Percentiles rank a stretch among this genome's conserved stretches.
phyloP scores from a whole-genome alignment of 495 filamentous ascomycete genomes.

The Trichoderma gamsii region DNA sequence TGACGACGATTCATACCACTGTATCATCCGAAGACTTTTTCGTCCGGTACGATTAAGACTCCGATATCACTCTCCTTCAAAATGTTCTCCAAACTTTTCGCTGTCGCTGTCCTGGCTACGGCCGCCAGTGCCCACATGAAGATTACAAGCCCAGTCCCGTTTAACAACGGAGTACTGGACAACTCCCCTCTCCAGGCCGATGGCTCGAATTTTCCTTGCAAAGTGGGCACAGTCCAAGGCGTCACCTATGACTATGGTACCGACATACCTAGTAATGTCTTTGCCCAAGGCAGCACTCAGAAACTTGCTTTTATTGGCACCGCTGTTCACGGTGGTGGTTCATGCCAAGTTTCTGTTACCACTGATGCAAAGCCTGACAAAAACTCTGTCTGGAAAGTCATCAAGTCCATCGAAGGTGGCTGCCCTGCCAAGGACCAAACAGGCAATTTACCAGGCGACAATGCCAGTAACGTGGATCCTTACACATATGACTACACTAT shows the following conservation, averaged over 20 bases:
- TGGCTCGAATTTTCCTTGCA: slow-evolving; percentile 77
- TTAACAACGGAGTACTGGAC: slow-evolving; percentile 43
- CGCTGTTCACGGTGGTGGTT: slow-evolving; percentile 79
- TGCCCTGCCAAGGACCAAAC: slow-evolving; percentile 54
- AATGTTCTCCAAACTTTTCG: slow-evolving; percentile 37
- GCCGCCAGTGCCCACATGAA: slow-evolving; percentile 61
- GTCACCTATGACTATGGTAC: slow-evolving; percentile 27
- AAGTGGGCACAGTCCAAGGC: slow-evolving; percentile 40
- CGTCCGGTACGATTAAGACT: slow-evolving; percentile 32
- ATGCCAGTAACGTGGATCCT: slow-evolving; percentile 26
- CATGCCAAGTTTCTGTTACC: slow-evolving; percentile 78
- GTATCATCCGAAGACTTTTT: slow-evolving; percentile 23
- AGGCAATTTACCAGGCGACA: slow-evolving; percentile 35
- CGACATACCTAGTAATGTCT: slow-evolving; percentile 37
- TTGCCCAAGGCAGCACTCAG: slow-evolving; percentile 50
- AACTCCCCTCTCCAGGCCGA: slow-evolving; percentile 49
- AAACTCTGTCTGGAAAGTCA: slow-evolving; percentile 64
- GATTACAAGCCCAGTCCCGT: slow-evolving; percentile 65
- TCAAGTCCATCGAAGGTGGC: slow-evolving; percentile 75
- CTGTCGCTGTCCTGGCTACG: slow-evolving; percentile 39
- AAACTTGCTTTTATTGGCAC: slow-evolving; percentile 48
- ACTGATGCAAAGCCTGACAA: slow-evolving; percentile 58
- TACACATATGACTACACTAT: slow-evolving; percentile 51
- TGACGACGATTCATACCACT: slow-evolving; percentile 15
- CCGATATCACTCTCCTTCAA: slow-evolving; percentile 23